Percentiles rank a stretch among this genome's conserved stretches.
phyloP scores from a whole-genome alignment of 352 stramenopile genomes.

The Phytopythium kandeliae region DNA sequence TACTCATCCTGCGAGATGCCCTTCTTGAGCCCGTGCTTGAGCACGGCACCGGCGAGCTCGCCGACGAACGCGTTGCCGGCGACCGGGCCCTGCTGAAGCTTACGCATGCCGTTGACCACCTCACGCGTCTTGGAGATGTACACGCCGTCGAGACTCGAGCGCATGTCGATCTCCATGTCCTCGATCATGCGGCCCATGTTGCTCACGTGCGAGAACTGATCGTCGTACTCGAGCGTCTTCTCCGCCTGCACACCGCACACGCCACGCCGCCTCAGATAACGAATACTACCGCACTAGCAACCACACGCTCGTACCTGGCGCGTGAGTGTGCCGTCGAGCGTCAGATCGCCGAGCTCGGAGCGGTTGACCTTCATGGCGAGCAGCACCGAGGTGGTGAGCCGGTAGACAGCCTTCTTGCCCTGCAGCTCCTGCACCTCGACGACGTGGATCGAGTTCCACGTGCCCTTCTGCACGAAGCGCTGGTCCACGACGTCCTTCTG shows the following conservation, averaged over 20 bases:
- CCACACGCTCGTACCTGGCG: conserved; percentile 28
- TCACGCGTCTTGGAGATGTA: conserved; percentile 96
- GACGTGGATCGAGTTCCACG: conserved; percentile 95
- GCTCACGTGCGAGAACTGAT: conserved; percentile 82
- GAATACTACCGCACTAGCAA: neutral
- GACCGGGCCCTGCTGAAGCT: conserved; percentile 59
- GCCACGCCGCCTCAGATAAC: neutral
- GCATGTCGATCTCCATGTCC: conserved; percentile 95
- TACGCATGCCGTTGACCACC: conserved; percentile 91
- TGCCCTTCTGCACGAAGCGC: conserved; percentile 75
- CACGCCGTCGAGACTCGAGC: conserved; percentile 86
- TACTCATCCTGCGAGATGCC: conserved; percentile 7
- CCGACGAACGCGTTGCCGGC: conserved; percentile 66
- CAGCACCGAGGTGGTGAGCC: conserved; percentile 91
- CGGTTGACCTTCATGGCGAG: conserved; percentile 89
- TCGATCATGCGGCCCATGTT: conserved; percentile 96
- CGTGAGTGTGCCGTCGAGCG: conserved; percentile 88
- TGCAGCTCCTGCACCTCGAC: conserved; percentile 83
- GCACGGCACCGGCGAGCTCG: conserved; percentile 62
- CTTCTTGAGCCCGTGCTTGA: conserved; percentile 71
- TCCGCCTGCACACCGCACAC: conserved; percentile 28
- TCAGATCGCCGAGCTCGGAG: conserved; percentile 70
- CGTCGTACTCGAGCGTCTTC: conserved; percentile 65
- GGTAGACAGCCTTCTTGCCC: conserved; percentile 80
- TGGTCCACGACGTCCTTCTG: conserved; percentile 89